Base-by-base conservation (phyloP, 768 basidiomycete genomes). In the Clitopilus hobsonii region DNA sequence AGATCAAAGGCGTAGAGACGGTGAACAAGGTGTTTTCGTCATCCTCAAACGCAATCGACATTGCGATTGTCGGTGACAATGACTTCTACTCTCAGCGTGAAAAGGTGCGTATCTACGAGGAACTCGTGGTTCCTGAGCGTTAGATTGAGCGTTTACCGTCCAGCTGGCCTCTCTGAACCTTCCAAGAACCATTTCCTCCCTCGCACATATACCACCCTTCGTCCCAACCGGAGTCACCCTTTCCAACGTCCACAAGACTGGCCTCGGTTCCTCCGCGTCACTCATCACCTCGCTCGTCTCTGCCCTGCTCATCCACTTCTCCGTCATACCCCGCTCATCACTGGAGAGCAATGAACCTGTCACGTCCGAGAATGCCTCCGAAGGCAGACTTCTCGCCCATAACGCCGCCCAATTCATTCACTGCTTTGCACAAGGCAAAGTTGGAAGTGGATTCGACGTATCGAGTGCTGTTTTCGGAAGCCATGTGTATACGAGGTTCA, bases 381-480 rank as follows among this genome's bases (percentile, higher is more conserved):
- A 76, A 23, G 83, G 80, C 20, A 74, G 83, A 56, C 70, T 73
- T 56, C 70, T 97, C 16, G 87, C 91, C 0, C 97, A 99, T 70
- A 98, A 97, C 67, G 80, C 91, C 38, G 87, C 97, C 3, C 97
- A 99, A 66, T 97, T 88, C 67, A 83, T 94, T 6, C 97, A 99
- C 68, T 98, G 94, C 65, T 76, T 94, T 30, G 97, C 96, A 0
- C 97, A 99, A 72, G 97, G 97, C 36, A 99, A 99, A 71, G 88
- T 99, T 14, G 97, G 97, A 26, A 94, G 91, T 63, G 97, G 97
- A 5, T 99, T 99, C 72, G 97, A 99, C 64, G 91, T 99, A 48
- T 85, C 92, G 5, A 84, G 93, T 0, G 96, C 96, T 1, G 90
- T 92, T 2, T 98, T 89, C 68, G 97, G 97, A 22, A 94, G 93